phyloP scores from a whole-genome alignment of 371 early-diverging fungal species.

The Dichotomocladium elegans region DNA sequence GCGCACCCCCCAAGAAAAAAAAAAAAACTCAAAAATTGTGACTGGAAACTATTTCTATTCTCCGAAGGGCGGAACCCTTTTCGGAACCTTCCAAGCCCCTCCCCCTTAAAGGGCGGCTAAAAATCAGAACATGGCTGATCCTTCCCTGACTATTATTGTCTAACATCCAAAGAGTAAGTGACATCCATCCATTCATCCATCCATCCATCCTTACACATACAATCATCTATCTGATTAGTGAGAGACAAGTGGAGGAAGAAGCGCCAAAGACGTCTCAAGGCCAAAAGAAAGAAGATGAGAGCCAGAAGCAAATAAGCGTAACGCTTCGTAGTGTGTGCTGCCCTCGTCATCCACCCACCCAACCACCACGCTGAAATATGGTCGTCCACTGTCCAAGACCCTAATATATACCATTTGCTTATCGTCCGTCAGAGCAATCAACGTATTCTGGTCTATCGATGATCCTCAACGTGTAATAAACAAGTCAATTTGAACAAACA shows the following conservation, averaged over 20 bases:
- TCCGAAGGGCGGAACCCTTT: too few relatives aligned
- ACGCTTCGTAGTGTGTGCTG: too few relatives aligned
- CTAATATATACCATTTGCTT: too few relatives aligned
- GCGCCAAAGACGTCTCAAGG: constrained; percentile 36
- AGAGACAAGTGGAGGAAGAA: constrained; percentile 17
- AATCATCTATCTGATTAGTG: neutral
- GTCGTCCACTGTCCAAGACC: constrained; percentile 2
- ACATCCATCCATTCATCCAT: constrained; percentile 3
- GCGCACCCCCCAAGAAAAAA: too few relatives aligned
- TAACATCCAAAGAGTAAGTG: neutral
- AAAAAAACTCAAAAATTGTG: too few relatives aligned
- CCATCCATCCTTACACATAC: constrained; percentile 10
- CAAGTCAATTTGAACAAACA: neutral
- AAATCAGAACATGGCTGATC: too few relatives aligned
- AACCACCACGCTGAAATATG: constrained; percentile 2
- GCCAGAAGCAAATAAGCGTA: constrained; percentile 31
- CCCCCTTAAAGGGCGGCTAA: too few relatives aligned
- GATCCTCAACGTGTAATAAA: constrained; percentile 1
- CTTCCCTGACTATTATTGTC: neutral
- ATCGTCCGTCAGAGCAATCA: neutral
- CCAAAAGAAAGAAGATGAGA: constrained; percentile 40
- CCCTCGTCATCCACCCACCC: neutral
- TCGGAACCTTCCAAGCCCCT: too few relatives aligned
- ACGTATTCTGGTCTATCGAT: neutral
- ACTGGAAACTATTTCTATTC: too few relatives aligned